These are phyloP conservation scores for Sindora glabra DNA, from an alignment of 306 rosid genomes.

Conservation along the genomic window DNA sequence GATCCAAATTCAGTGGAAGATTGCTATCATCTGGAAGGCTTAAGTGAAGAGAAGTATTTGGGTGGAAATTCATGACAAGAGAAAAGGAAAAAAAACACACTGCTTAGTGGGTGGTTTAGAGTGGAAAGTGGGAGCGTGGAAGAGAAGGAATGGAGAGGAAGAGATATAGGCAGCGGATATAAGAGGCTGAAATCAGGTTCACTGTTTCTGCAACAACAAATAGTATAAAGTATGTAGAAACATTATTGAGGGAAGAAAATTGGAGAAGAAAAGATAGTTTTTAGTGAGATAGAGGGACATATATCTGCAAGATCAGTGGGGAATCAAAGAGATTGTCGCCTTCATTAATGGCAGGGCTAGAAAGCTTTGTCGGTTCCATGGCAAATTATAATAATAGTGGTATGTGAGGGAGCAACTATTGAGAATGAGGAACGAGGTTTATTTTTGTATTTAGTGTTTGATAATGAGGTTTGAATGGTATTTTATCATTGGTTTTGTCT, in stretches of 20 bases:
- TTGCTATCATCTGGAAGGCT: conserved; percentile 23
- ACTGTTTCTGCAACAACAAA: conserved; percentile 40
- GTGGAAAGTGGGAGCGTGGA: not conserved
- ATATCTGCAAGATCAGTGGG: conserved; percentile 61
- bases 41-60: conserved; percentile 42
- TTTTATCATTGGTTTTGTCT: not conserved
- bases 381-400: conserved; percentile 21
- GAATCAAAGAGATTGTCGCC: conserved; percentile 76
- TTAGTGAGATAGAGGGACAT: conserved; percentile 40
- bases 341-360: conserved; percentile 67
- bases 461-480: no score
- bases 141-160: not conserved
- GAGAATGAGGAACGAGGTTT: not conserved
- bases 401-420: not conserved
- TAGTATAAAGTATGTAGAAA: no score
- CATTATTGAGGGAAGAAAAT: conserved; percentile 24
- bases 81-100: not conserved
- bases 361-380: conserved; percentile 61
- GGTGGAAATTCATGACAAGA: conserved; percentile 51
- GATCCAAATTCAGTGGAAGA: conserved; percentile 49
- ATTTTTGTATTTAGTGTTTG: not conserved
- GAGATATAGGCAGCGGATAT: not conserved
- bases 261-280: no score
- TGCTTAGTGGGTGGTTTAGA: not conserved
- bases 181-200: conserved; percentile 33